Base-by-base conservation (phyloP, 2,329 filamentous ascomycete genomes). In the Verticillium klebahnii region DNA sequence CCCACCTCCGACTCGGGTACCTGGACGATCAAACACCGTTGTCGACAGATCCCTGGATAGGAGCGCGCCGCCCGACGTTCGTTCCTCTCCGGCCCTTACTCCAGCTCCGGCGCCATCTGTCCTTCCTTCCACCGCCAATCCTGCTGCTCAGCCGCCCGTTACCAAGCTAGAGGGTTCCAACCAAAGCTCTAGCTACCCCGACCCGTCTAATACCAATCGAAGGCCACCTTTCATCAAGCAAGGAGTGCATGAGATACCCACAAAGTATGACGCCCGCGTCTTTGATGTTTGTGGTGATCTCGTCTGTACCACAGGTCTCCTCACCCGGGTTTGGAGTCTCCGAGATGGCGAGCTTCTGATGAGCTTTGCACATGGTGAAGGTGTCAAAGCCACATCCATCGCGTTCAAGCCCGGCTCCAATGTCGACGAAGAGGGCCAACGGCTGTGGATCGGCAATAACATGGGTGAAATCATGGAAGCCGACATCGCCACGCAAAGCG, bases 401-500 rank as follows among this genome's bases (percentile, higher is more conserved):
- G 85, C 87, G 0, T 99, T 99, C 76, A 96, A 96, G 72, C 93
- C 94, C 2, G 90, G 89, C 1, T 80, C 83, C 2, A 86, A 90
- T 65, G 84, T 94, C 1, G 86, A 92, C 62, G 87, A 93, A 56
- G 94, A 98, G 74, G 94, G 93, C 6, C 84, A 85, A 60, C 84
- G 88, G 15, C 68, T 99, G 29, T 99, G 95, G 95, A 85, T 98
- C 36, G 95, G 95, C 8, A 97, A 90, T 54, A 96, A 90, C 67
- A 81, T 86, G 7, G 95, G 95, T 57, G 95, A 99, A 65, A 81
- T 99, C 45, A 86, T 93, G 71, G 95, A 99, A 76, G 84, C 96
- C 55, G 93, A 99, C 72, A 85, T 98, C 60, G 78, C 82, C 2
- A 88, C 87, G 0, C 89, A 93, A 70, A 86, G 83, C 39, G 81